Base-by-base conservation (phyloP, 2,329 filamentous ascomycete species). In the Ampelomyces quisqualis region DNA sequence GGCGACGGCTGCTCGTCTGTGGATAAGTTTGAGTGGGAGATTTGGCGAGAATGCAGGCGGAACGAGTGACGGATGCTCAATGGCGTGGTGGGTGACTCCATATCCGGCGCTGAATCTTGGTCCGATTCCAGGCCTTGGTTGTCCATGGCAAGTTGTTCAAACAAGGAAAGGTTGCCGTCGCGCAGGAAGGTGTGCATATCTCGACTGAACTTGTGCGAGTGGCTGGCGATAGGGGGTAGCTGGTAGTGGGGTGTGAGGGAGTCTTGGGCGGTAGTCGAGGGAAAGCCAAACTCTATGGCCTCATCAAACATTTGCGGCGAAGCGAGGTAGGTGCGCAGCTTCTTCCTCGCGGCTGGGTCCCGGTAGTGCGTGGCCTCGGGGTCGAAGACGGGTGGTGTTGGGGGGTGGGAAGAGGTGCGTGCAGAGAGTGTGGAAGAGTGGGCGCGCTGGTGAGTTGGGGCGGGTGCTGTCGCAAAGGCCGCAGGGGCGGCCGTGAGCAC, bases 231-330 rank as follows among this genome's bases (percentile, higher is more conserved):
- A 6, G 67, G 65, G 14, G 65, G 59, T 11, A 65, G 54, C 27
- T 62, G 51, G 36, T 58, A 67, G 31, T 57, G 55, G 11, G 57
- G 54, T 5, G 44, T 37, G 27, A 44, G 34, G 18, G 43, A 40
- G 36, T 61, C 55, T 37, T 57, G 38, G 8, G 47, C 47, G 22
- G 60, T 31, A 17, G 55, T 74, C 0, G 84, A 82, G 0, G 90
- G 89, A 57, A 96, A 97, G 0, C 91, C 91, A 68, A 94, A 96
- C 64, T 95, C 88, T 37, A 97, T 80, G 1, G 88, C 90, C 69
- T 97, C 91, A 63, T 97, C 91, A 56, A 97, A 97, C 64, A 95
- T 95, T 54, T 95, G 88, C 1, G 90, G 86, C 1, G 90, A 95
- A 6, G 88, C 86, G 14, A 95, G 79, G 58, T 90, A 95, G 5